Percentiles rank a stretch among this genome's conserved stretches.
Conservation (phyloP, 1,139 yeast species). For the Scheffersomyces cryptocercus region DNA sequence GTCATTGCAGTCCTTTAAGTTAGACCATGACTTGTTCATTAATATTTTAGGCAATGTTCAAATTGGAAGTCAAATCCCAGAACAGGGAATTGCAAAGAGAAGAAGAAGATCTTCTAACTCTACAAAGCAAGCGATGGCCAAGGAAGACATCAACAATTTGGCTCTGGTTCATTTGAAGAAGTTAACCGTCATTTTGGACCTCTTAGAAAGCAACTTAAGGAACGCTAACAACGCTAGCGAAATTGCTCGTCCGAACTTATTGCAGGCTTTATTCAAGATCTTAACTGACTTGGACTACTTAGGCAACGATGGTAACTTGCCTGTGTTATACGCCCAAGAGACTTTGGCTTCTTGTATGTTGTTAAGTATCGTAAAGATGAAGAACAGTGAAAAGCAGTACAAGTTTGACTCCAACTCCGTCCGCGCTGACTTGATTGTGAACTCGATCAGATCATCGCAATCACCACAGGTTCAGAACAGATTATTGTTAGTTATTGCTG, state of each 20-base stretch:
- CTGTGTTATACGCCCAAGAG: slow-evolving; percentile 90
- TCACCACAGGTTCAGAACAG: slow-evolving; percentile 96
- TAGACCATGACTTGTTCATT: slow-evolving; percentile 49
- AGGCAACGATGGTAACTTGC: slow-evolving; percentile 88
- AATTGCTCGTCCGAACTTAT: slow-evolving; percentile 48
- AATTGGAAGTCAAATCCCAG: slow-evolving; percentile 43
- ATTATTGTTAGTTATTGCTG: slow-evolving; percentile 78
- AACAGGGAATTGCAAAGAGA: slow-evolving; percentile 60
- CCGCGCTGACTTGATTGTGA: slow-evolving; percentile 87
- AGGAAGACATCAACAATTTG: slow-evolving; percentile 65
- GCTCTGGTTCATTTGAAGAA: slow-evolving; percentile 80
- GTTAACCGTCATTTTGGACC: slow-evolving; percentile 76
- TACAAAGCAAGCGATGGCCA: slow-evolving; percentile 72
- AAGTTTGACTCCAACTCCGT: slow-evolving; percentile 64
- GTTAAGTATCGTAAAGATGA: slow-evolving; percentile 59
- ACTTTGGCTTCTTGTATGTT: slow-evolving; percentile 86
- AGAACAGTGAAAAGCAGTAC: slow-evolving; percentile 19
- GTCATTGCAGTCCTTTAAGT: slow-evolving; percentile 47
- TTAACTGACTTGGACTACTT: slow-evolving; percentile 84
- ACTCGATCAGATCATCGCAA: slow-evolving; percentile 82
- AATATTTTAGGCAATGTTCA: slow-evolving; percentile 53
- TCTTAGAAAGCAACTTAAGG: slow-evolving; percentile 57
- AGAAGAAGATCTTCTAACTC: slow-evolving; percentile 81
- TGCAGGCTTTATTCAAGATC: slow-evolving; percentile 63
- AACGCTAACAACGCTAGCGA: slow-evolving; percentile 11